Percentiles rank a stretch among this genome's conserved stretches.
Evolutionary conservation across 2,329 filamentous ascomycete species (phyloP).

Genomic region (Cadophora sp.): DNA sequence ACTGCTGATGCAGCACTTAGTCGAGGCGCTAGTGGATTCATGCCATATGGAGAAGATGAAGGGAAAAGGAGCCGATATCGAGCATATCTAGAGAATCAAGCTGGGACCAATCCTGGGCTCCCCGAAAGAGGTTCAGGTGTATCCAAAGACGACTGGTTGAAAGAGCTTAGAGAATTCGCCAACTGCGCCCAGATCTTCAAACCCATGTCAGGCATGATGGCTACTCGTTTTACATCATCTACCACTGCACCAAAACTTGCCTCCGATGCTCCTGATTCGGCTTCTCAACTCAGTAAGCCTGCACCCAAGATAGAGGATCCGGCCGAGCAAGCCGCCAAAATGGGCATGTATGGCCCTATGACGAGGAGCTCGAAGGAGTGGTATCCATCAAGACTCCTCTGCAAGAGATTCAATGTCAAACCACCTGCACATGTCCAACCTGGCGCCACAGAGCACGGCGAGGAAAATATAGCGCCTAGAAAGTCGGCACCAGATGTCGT

Average conservation of each 20-base stretch:
- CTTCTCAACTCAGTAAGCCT: conserved; percentile 55
- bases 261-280: conserved; percentile 47
- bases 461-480: conserved; percentile 37
- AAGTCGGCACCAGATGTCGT: conserved; percentile 53
- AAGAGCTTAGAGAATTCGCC: conserved; percentile 78
- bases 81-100: conserved; percentile 78
- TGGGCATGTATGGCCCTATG: conserved; percentile 93
- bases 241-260: conserved; percentile 54
- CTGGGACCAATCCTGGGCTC: conserved; percentile 64
- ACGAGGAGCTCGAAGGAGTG: conserved; percentile 78
- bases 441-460: conserved; percentile 52
- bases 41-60: conserved; percentile 85
- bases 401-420: conserved; percentile 91
- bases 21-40: conserved; percentile 70
- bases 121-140: conserved; percentile 56
- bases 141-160: conserved; percentile 75
- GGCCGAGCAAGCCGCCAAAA: conserved; percentile 82
- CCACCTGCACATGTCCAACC: conserved; percentile 71
- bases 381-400: conserved; percentile 83
- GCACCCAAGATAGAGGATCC: conserved; percentile 71
- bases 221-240: conserved; percentile 85
- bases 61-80: conserved; percentile 82
- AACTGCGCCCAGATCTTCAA: conserved; percentile 83
- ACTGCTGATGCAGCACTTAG: conserved; percentile 73
- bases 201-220: conserved; percentile 91